Conservation (phyloP, 345 rosid species). For the Brassica cretica region DNA sequence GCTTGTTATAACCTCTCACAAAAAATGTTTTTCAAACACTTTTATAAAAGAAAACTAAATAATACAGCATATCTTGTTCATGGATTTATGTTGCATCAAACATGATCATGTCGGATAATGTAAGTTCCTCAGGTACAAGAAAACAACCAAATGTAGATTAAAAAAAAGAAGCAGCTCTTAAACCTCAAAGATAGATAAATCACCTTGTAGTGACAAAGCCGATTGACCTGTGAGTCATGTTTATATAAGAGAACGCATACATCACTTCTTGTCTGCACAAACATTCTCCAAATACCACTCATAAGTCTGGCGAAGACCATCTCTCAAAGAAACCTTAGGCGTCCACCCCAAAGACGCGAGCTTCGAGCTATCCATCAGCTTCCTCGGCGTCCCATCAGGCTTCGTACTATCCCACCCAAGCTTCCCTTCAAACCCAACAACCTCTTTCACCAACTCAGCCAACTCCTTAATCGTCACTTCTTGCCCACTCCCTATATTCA, state of each 20-base stretch:
- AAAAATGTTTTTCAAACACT: not conserved
- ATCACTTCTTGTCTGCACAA: conserved; percentile 35
- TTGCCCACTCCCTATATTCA: conserved; percentile 86
- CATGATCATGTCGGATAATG: not conserved
- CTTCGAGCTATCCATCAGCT: conserved; percentile 92
- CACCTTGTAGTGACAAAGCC: not conserved
- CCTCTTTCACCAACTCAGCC: conserved; percentile 92
- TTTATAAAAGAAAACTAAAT: not conserved
- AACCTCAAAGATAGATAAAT: conserved; percentile 12
- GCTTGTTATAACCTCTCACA: not conserved
- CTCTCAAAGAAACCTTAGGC: conserved; percentile 67
- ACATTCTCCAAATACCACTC: conserved; percentile 84
- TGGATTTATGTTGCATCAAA: not conserved
- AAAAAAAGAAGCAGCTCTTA: not conserved
- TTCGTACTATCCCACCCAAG: conserved; percentile 82
- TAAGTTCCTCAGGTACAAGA: not conserved
- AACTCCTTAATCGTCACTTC: conserved; percentile 88
- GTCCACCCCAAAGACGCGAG: conserved; percentile 75
- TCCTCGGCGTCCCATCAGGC: conserved; percentile 95
- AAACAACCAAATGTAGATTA: not conserved
- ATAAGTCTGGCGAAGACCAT: conserved; percentile 83
- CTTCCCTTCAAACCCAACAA: conserved; percentile 79
- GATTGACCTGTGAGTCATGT: not conserved
- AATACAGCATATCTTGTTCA: not conserved
- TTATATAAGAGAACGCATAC: not conserved